A percentile compares a stretch with the other conserved stretches of the same genome.
Evolutionary conservation across 164 flowering plant genomes (phyloP).

Genomic region (Dillenia suffruticosa): DNA sequence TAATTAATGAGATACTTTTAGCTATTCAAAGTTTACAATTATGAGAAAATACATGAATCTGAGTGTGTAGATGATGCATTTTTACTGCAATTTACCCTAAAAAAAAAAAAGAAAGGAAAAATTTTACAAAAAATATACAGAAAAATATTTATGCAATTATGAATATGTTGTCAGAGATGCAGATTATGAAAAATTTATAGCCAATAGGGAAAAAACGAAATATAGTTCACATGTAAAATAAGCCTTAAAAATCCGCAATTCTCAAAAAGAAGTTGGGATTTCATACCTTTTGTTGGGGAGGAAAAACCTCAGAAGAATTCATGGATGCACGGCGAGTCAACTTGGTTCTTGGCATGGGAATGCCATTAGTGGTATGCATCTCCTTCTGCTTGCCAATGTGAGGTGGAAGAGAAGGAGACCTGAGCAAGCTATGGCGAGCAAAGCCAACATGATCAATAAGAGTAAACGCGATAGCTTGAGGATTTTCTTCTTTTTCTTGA

Average conservation of each 20-base stretch:
- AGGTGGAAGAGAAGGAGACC: constrained; percentile 47
- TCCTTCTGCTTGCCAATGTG: constrained; percentile 18
- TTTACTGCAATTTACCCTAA: no score
- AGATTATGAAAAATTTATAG: no score
- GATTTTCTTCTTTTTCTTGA: no score
- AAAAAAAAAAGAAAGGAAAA: no score
- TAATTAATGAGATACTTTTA: no score
- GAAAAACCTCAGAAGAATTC: constrained; percentile 18
- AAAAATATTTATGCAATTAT: no score
- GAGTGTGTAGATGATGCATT: no score
- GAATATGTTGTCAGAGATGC: no score
- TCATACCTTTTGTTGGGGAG: constrained; percentile 38
- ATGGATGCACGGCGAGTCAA: constrained; percentile 35
- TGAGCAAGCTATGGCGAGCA: constrained; percentile 14
- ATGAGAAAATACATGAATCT: no score
- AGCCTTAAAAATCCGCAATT: not conserved
- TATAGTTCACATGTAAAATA: not conserved
- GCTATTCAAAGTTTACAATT: no score
- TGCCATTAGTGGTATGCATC: constrained; percentile 15
- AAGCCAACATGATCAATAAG: constrained; percentile 3
- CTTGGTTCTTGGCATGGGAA: constrained; percentile 12
- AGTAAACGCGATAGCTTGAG: no score
- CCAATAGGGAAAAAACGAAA: not conserved
- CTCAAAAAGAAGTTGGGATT: not conserved
- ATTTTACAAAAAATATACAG: no score